Percentiles rank a stretch among this genome's conserved stretches.
These are phyloP conservation scores for Fusarium sp. DNA, from an alignment of 2,329 filamentous ascomycete species.

Conservation along the genomic window DNA sequence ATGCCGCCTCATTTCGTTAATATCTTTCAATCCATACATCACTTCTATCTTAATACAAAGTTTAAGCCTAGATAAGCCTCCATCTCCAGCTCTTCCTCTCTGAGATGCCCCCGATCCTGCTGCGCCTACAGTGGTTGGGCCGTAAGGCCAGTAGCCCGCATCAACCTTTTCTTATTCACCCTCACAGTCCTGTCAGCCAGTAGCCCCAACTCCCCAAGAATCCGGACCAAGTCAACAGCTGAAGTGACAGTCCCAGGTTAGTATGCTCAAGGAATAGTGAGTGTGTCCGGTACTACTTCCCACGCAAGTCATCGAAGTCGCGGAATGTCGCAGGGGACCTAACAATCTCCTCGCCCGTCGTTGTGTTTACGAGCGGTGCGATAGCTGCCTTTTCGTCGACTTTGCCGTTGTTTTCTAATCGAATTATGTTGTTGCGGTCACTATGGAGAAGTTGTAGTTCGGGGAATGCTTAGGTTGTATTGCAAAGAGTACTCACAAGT, in stretches of 20 bases:
- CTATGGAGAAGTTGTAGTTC: background rate
- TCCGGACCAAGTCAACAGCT: background rate
- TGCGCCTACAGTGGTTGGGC: background rate
- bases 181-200: background rate
- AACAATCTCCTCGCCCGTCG: background rate
- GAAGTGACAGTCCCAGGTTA: background rate
- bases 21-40: too few species aligned
- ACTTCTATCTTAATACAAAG: too few species aligned
- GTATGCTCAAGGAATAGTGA: background rate
- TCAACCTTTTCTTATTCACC: background rate
- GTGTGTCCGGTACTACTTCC: background rate
- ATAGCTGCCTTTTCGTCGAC: background rate
- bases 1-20: too few species aligned
- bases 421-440: background rate
- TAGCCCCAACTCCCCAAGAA: background rate
- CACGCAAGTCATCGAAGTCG: background rate
- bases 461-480: background rate
- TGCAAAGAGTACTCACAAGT: background rate
- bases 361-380: background rate
- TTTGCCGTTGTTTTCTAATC: background rate
- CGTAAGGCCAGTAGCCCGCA: background rate
- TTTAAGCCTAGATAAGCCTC: background rate
- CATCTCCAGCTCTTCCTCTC: background rate
- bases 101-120: background rate
- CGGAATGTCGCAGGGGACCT: background rate